A percentile compares a stretch with the other conserved stretches of the same genome.
These are phyloP conservation scores for Pythium aristosporum DNA, from an alignment of 352 stramenopile species.

Conservation along the genomic window DNA sequence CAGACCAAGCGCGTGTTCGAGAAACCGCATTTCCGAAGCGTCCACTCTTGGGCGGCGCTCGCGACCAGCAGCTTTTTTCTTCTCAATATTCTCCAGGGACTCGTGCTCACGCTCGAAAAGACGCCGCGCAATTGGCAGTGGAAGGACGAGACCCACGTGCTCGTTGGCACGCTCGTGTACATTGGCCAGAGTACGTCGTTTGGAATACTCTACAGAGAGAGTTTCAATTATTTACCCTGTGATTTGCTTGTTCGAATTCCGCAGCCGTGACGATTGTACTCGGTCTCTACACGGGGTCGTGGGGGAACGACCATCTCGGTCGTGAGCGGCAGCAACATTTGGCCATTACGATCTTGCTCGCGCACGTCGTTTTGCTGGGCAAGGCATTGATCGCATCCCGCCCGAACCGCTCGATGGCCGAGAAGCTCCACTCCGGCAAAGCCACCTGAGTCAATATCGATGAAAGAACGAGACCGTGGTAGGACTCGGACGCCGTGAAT, in stretches of 20 bases:
- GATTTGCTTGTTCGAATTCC: background rate
- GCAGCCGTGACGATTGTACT: slow-evolving; percentile 46
- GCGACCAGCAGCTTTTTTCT: slow-evolving; percentile 50
- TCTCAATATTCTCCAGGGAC: slow-evolving; percentile 61
- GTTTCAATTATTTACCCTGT: background rate
- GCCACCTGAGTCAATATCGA: background rate
- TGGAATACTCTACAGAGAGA: background rate
- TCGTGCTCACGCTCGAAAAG: slow-evolving; percentile 64
- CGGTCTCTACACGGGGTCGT: slow-evolving; percentile 46
- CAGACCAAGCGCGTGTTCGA: slow-evolving; percentile 30
- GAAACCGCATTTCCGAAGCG: slow-evolving; percentile 41
- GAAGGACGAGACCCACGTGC: slow-evolving; percentile 69
- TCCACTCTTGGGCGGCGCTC: slow-evolving; percentile 57
- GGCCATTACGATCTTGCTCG: slow-evolving; percentile 45
- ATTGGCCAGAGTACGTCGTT: slow-evolving; percentile 36
- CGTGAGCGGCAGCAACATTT: slow-evolving; percentile 45
- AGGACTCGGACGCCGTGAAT: no score
- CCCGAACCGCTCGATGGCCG: slow-evolving; percentile 6
- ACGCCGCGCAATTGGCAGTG: slow-evolving; percentile 59
- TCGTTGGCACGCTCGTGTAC: slow-evolving; percentile 61
- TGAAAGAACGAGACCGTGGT: no score
- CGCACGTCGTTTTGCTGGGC: slow-evolving; percentile 46
- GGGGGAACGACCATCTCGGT: slow-evolving; percentile 35
- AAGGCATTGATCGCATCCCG: slow-evolving; percentile 22
- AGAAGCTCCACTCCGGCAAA: slow-evolving; percentile 15